Percentiles rank a stretch among this genome's conserved stretches.
phyloP scores from a whole-genome alignment of 2,329 filamentous ascomycete genomes.

The Diaporthe destruens region DNA sequence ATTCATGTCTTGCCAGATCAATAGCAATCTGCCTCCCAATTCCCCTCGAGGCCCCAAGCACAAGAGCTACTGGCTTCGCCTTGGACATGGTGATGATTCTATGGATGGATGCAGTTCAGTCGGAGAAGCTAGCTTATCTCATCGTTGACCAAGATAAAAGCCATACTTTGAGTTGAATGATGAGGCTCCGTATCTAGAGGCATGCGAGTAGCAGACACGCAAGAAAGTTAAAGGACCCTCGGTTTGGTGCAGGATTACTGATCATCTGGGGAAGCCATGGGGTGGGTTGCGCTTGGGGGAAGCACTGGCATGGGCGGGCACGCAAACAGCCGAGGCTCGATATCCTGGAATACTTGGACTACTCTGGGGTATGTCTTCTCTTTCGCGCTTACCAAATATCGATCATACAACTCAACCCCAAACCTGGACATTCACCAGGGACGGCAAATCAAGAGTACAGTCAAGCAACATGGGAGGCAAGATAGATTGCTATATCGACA shows the following conservation, averaged over 20 bases:
- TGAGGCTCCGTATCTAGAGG: neutral
- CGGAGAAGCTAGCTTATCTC: neutral
- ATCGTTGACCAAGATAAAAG: neutral
- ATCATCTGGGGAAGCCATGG: constrained; percentile 13
- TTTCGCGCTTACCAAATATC: neutral
- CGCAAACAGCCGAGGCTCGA: constrained; percentile 33
- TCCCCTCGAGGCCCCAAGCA: constrained; percentile 82
- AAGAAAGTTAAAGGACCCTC: neutral
- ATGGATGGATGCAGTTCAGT: constrained; percentile 37
- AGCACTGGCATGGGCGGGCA: neutral
- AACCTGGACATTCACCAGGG: neutral
- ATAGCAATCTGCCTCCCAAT: constrained; percentile 86
- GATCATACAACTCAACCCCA: neutral
- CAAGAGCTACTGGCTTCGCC: constrained; percentile 71
- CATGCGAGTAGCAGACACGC: neutral
- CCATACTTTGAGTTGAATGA: neutral
- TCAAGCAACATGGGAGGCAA: constrained; percentile 65
- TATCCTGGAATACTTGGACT: neutral
- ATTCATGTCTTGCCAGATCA: constrained; percentile 78
- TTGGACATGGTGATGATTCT: constrained; percentile 41
- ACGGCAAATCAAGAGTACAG: neutral
- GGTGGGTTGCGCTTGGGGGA: neutral
- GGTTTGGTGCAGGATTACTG: constrained; percentile 22
- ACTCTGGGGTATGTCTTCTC: neutral
- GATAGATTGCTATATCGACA: constrained; percentile 77